Evolutionary conservation across 495 filamentous ascomycete species (phyloP), one percentile per base, ranked within the genome.

Genomic region (Aspergillus funiculosus): DNA sequence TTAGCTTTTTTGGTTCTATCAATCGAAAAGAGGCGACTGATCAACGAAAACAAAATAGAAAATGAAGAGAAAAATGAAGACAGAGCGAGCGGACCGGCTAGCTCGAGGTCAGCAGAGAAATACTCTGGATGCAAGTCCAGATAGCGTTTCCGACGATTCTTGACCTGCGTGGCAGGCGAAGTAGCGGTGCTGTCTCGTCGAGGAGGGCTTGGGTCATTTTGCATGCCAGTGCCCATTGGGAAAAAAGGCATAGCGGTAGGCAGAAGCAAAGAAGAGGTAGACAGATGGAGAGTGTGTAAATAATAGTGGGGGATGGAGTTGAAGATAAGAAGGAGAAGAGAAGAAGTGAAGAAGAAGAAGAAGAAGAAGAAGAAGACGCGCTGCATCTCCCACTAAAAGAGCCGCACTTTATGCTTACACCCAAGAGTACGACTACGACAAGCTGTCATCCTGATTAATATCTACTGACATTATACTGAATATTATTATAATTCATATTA

Each of bases 121-220:
- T 85, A 85, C 45, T 80, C 76, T 34, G 79, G 77, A 52, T 83
- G 75, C 15, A 65, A 56, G 46, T 83, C 79, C 39, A 85, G 66
- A 51, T 82, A 85, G 47, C 73, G 72, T 57, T 80, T 82, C 28
- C 81, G 74, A 41, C 81, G 68, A 56, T 84, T 85, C 61, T 80
- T 83, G 14, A 72, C 54, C 22, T 59, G 56, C 32, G 52, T 60
- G 2, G 51, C 56, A 18, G 43, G 27, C 10, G 20, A 43, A 21
- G 44, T 14, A 15, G n/a, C 21, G 24, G n/a, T n/a, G 20, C 8
- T 21, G 32, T 54, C 35, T 37, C 11, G 34, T 29, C 46, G 27
- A 13, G 15, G 28, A 22, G 35, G 13, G 36, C 53, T 49, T 51
- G 43, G 6, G 20, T 48, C 49, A 3, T 43, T 28, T 22, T 48